Evolutionary conservation across 257 asterid species (phyloP), one percentile per base, ranked within the genome.

Genomic region (Ocimum tenuiflorum): DNA sequence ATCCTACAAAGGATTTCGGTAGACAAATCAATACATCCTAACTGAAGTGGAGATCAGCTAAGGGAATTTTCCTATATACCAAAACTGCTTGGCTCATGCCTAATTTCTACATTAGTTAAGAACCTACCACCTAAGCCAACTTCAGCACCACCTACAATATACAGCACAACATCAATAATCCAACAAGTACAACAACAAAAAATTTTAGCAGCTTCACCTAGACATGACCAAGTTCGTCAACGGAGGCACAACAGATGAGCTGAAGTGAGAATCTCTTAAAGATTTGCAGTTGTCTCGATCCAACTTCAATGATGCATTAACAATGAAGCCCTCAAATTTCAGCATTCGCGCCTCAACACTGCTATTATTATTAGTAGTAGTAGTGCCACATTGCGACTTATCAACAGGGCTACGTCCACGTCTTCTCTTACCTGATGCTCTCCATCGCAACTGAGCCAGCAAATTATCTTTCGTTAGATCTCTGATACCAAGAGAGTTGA

Each of bases 181-280:
- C 31, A 42, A n/a, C 8, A 65, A 67, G 9, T 35, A 49, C 42
- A 48, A 2, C 36, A 31, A 4, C 36, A 31, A 7, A 20, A 10
- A 22, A 13, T 5, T 2, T 3, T 8, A 31, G 42, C 22, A 73
- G n/a, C 48, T 53, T 89, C 82, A 88, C 74, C 85, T 65, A n/a
- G 97, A 84, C 92, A 91, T 78, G 10, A 88, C 95, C 83, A 91
- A 60, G 73, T 70, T 85, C 4, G 86, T 60, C 50, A 83, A 19
- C 3, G 83, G 49, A 6, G 89, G 60, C 41, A 68, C 88, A 1
- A 61, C 84, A 0, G 92, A 80, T 3, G 94, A 79, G 49, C 75
- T 71, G 41, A 80, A 85, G 53, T 67, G 79, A 31, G 83, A 17
- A 20, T 75, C 86, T n/a, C 74, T 69, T 11, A 63, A 65, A 17